phyloP scores from a whole-genome alignment of 805 yeast genomes.

The Teunomyces panamensis region DNA sequence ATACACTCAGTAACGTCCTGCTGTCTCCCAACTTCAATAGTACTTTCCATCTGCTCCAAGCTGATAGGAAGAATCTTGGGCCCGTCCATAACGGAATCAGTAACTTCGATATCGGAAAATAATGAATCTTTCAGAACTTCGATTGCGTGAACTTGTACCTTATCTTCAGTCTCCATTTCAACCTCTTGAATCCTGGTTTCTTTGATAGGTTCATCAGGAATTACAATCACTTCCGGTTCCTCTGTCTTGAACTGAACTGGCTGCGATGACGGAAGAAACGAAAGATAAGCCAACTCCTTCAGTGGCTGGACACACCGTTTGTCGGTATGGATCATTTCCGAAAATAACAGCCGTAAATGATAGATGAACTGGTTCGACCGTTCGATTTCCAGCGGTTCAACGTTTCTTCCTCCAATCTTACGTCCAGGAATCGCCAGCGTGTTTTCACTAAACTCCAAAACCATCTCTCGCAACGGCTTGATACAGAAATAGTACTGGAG shows the following conservation, averaged over 20 bases:
- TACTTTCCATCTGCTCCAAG: slow-evolving; percentile 67
- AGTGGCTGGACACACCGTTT: slow-evolving; percentile 73
- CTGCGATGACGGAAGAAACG: slow-evolving; percentile 70
- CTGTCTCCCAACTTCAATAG: slow-evolving; percentile 82
- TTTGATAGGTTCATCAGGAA: slow-evolving; percentile 4
- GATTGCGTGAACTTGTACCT: neutral
- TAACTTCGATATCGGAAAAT: neutral
- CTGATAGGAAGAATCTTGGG: slow-evolving; percentile 36
- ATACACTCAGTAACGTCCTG: slow-evolving; percentile 98
- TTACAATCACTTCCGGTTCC: slow-evolving; percentile 10
- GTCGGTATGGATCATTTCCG: slow-evolving; percentile 62
- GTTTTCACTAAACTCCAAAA: slow-evolving; percentile 51
- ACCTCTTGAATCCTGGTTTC: slow-evolving; percentile 6
- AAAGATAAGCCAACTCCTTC: slow-evolving; percentile 81
- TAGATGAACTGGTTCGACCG: slow-evolving; percentile 81
- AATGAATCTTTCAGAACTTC: neutral
- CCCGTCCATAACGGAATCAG: neutral
- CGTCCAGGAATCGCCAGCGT: slow-evolving; percentile 27
- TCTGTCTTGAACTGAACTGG: slow-evolving; percentile 55
- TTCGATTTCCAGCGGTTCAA: slow-evolving; percentile 72
- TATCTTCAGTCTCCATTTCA: slow-evolving; percentile 6
- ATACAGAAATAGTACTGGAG: slow-evolving; percentile 88
- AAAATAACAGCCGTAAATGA: slow-evolving; percentile 66
- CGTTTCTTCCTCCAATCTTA: slow-evolving; percentile 84
- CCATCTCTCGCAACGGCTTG: slow-evolving; percentile 69